Percentiles rank a stretch among this genome's conserved stretches.
phyloP scores from a whole-genome alignment of 371 early-diverging fungal species.

The Entomophthora muscae region DNA sequence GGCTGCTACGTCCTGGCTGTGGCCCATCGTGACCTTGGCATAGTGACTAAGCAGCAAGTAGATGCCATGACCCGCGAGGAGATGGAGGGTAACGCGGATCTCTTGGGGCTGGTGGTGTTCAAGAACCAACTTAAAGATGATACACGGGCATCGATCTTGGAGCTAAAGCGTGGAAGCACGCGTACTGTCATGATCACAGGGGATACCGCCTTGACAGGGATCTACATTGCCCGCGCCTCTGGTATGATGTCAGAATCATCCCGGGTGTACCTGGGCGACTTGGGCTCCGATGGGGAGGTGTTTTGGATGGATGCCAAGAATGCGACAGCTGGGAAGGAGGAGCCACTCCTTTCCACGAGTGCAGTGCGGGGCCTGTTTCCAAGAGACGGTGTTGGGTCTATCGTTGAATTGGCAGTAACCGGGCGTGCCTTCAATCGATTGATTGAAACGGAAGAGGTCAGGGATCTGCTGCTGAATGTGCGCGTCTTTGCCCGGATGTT shows the following conservation, averaged over 20 bases:
- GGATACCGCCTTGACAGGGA: conserved; percentile 76
- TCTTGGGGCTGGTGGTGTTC: conserved; percentile 69
- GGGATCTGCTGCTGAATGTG: conserved; percentile 27
- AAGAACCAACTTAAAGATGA: conserved; percentile 74
- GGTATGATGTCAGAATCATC: conserved; percentile 34
- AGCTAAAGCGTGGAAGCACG: conserved; percentile 53
- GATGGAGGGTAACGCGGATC: conserved; percentile 38
- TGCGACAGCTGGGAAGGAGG: background rate
- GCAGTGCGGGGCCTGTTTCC: conserved; percentile 14
- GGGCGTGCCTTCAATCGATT: conserved; percentile 35
- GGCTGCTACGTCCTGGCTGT: conserved; percentile 72
- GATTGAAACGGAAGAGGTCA: conserved; percentile 26
- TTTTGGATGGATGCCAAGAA: conserved; percentile 19
- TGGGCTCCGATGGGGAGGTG: conserved; percentile 21
- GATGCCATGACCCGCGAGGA: conserved; percentile 35
- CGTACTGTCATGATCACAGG: conserved; percentile 87
- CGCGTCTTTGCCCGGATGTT: conserved; percentile 67
- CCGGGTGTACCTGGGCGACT: conserved; percentile 31
- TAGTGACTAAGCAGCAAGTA: conserved; percentile 18
- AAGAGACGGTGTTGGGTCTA: conserved; percentile 8
- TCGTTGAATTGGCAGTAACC: conserved; percentile 46
- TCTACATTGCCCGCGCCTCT: conserved; percentile 64
- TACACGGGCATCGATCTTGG: conserved; percentile 46
- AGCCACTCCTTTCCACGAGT: conserved; percentile 14
- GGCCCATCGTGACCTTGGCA: conserved; percentile 34